A percentile compares a stretch with the other conserved stretches of the same genome.
These are phyloP conservation scores for Aspergillus aculeatinus DNA, from an alignment of 2,329 filamentous ascomycete genomes.

Conservation along the genomic window DNA sequence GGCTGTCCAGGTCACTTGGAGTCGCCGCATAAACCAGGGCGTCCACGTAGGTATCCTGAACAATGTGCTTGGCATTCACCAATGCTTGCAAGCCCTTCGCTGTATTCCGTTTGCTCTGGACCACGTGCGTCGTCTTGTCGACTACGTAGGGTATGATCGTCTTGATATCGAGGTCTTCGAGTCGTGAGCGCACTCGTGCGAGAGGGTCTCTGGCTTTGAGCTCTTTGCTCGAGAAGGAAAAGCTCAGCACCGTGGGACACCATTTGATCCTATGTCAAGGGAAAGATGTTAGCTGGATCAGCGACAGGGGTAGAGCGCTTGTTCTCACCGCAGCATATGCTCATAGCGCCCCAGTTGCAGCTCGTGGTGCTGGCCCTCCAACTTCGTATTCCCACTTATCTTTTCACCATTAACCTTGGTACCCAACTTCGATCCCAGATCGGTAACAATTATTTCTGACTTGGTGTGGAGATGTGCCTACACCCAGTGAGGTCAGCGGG, in stretches of 20 bases:
- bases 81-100: conserved; percentile 83
- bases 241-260: conserved; percentile 77
- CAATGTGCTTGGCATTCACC: conserved; percentile 75
- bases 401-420: conserved; percentile 73
- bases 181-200: conserved; percentile 58
- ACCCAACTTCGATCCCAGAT: conserved; percentile 80
- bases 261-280: conserved; percentile 65
- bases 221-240: conserved; percentile 72
- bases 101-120: conserved; percentile 86
- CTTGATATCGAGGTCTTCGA: conserved; percentile 89
- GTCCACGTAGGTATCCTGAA: conserved; percentile 70
- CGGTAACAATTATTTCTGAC: conserved; percentile 71
- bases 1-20: conserved; percentile 50
- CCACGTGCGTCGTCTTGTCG: conserved; percentile 76
- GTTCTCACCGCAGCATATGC: conserved; percentile 47
- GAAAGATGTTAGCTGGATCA: background rate
- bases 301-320: background rate
- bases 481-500: conserved; percentile 11
- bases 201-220: conserved; percentile 64
- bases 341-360: conserved; percentile 72
- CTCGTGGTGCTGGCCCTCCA: conserved; percentile 60
- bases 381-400: conserved; percentile 60
- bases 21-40: conserved; percentile 64
- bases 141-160: conserved; percentile 70
- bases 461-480: conserved; percentile 64